These are phyloP conservation scores for Bonia amplexicaulis DNA, from an alignment of 176 grass and related monocot species.

Conservation along the genomic window DNA sequence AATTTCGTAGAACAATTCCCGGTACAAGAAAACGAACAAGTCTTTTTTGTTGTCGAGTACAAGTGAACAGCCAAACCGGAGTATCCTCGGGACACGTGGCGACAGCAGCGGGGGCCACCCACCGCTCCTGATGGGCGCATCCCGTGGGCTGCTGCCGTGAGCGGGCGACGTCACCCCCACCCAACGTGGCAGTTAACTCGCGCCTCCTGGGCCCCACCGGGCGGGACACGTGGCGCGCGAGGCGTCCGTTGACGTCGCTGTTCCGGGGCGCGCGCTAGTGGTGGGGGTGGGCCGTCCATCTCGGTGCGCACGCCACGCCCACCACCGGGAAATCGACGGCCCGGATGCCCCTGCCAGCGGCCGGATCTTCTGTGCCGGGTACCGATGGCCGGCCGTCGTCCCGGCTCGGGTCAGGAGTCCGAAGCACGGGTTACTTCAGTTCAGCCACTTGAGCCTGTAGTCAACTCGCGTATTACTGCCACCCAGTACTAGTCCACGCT, in stretches of 20 bases:
- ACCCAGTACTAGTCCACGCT: neutral
- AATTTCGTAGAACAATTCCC: neutral
- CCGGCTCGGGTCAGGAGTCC: neutral
- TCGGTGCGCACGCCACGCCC: neutral
- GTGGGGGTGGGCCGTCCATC: neutral
- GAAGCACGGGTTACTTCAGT: too few species aligned
- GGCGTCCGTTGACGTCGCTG: constrained; percentile 20
- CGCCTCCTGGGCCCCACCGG: neutral
- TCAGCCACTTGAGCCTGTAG: too few species aligned
- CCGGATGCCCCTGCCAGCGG: neutral
- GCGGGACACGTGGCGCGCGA: neutral
- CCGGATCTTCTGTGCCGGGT: neutral
- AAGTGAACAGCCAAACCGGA: neutral
- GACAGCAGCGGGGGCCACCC: neutral
- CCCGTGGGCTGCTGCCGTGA: neutral
- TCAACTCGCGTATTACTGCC: neutral
- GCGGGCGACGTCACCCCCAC: neutral
- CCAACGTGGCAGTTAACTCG: neutral
- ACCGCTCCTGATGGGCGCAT: too few species aligned
- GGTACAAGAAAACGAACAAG: neutral
- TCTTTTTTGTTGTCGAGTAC: neutral
- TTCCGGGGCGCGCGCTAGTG: neutral
- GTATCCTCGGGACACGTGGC: neutral
- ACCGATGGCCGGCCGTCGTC: neutral
- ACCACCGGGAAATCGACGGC: neutral